Evolutionary conservation across 2,329 filamentous ascomycete species (phyloP), one percentile per base, ranked within the genome.

Genomic region (Drechmeria coniospora): DNA sequence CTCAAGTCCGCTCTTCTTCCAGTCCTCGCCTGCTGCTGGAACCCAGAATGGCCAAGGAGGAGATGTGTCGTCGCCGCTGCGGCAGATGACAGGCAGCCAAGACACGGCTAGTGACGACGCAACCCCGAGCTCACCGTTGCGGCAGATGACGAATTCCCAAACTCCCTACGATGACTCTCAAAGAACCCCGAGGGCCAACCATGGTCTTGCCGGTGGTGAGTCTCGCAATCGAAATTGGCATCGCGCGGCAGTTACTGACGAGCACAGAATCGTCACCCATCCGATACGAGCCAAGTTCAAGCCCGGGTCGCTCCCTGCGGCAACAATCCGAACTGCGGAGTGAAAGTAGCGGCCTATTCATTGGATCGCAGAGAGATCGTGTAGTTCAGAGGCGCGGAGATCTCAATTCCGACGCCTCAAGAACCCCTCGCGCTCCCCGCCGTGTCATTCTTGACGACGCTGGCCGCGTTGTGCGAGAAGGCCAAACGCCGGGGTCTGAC

Each of bases 251-350:
- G 11, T 24, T 21, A 28, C 32, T 44, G 21, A 45, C 20, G 16
- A 9, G 12, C 18, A 26, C 40, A 93, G 87, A 86, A 45, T 95
- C 87, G 0, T 95, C 87, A 1, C 87, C 87, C 2, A 82, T 95
- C 40, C 74, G 76, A 50, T 95, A 94, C 49, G 81, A 82, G 31
- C 74, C 83, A 20, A 93, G 83, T 53, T 93, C 87, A 21, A 92
- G 81, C 46, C 82, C 83, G 15, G 74, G 72, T n/a, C 72, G 71
- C 45, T 62, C 59, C 36, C 54, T 65, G 31, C 57, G 68, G 37
- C 62, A 68, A 26, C 73, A 76, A 38, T 77, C 79, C 28, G 75
- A 87, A 47, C 62, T 82, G 35, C 72, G 72, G 41, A 92, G 80
- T 50, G 82, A 83, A 46, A 83, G 77, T 57, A 93, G 84, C 45